Evolutionary conservation across 768 basidiomycete species (phyloP), one percentile per base, ranked within the genome.

Genomic region (Podaxis rugospora): DNA sequence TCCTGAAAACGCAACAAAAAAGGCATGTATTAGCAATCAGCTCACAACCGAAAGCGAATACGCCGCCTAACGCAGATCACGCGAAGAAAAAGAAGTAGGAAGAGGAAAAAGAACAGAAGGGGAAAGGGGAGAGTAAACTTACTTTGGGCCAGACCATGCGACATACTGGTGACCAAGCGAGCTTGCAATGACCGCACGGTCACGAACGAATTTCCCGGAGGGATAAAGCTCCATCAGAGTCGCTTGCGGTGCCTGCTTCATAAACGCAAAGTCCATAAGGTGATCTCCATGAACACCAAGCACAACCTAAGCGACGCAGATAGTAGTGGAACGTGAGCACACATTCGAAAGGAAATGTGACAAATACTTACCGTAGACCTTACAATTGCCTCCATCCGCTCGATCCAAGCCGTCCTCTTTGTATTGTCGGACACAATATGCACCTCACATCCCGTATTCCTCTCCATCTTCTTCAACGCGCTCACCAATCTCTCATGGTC

Each of bases 141-240:
- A 79, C 79, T 69, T 65, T 55, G 69, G 69, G 18, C 76, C 75
- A 72, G 78, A 79, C 86, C 85, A 87, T 6, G 83, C 87, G 51
- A 84, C 68, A 66, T 90, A 89, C 9, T 74, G 72, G 58, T 87
- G 75, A 9, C 82, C 81, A 23, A 87, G 66, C 6, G 83, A 79
- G 28, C 73, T 73, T n/a, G 77, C 77, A 18, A 87, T 79, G 52
- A 84, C 72, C 66, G 87, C 83, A 60, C 81, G 79, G 65, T 91
- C 88, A 51, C 80, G 81, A 25, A 79, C 77, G 70, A 89, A 92
- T 18, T 79, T 79, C n/a, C 81, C 82, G 2, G 80, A 75, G 18
- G 85, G 88, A 73, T 90, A 92, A 66, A 93, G 78, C 72, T 95
- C 92, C 75, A 93, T 83, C 37, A 93, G 76, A 2, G 86, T 85